Evolutionary conservation across 2,329 filamentous ascomycete species (phyloP), one percentile per base, ranked within the genome.

Genomic region (Fusarium piperis): DNA sequence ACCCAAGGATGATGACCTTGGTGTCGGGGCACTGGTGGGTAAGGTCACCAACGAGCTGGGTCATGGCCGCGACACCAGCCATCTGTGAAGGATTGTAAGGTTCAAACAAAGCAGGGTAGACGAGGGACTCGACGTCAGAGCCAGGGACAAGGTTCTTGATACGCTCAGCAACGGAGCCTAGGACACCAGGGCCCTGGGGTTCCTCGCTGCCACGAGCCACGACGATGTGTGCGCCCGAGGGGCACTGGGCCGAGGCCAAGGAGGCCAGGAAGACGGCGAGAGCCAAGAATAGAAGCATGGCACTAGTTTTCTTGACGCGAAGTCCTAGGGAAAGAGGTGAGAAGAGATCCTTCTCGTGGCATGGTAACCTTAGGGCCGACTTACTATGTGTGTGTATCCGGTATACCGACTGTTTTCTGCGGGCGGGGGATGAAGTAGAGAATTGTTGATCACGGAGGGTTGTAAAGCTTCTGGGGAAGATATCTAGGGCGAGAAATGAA

Each of bases 11-110:
- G 5, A 77, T 56, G 0, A 76, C 13, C 15, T 74, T 62, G 1
- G 75, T 72, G 0, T 57, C 7, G 0, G 75, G 75, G 5, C 75
- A 77, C 8, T 56, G 56, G 26, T 64, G 48, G 0, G 53, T 67
- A 4, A 70, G 76, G 20, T 61, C 39, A 12, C 41, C 35, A 9
- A 77, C 44, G 0, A 75, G 23, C 0, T 58, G 35, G 2, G n/a
- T 66, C 62, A 77, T 53, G 7, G 51, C 60, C 0, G 55, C 35
- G 0, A 77, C 72, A 0, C 75, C 75, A 3, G 53, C 16, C 0
- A 75, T 72, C 52, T 77, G 72, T 0, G 75, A 77, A 7, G 64
- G 38, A 1, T 74, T 32, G 3, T 77, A 77, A 4, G 68, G 64
- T 0, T 71, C 55, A 0, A 70, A 67, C 0, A 72, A 28, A 1